These are phyloP conservation scores for Colletotrichum lentis DNA, from an alignment of 2,329 filamentous ascomycete species.

Conservation along the genomic window DNA sequence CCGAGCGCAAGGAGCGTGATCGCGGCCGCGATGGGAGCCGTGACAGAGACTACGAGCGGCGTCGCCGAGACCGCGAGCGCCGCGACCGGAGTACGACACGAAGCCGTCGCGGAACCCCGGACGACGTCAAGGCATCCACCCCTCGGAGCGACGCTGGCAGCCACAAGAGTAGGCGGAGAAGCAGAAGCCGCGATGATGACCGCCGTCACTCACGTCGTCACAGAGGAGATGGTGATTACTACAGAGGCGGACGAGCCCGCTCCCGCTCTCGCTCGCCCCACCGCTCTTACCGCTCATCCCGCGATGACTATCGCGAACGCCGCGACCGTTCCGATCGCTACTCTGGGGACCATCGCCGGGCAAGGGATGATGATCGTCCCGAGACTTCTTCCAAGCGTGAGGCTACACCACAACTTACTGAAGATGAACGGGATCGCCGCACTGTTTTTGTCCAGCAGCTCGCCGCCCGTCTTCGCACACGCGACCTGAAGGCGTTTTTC, in stretches of 20 bases:
- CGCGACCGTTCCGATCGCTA: slow-evolving; percentile 54
- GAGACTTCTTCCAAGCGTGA: slow-evolving; percentile 53
- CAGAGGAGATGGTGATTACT: slow-evolving; percentile 75
- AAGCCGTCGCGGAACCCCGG: slow-evolving; percentile 58
- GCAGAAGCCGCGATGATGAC: slow-evolving; percentile 79
- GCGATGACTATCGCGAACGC: slow-evolving; percentile 65
- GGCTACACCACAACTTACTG: slow-evolving; percentile 77
- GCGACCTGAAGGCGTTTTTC: slow-evolving; percentile 93
- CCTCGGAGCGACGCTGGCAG: slow-evolving; percentile 80
- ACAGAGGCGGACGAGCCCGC: slow-evolving; percentile 59
- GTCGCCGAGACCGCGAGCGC: slow-evolving; percentile 58
- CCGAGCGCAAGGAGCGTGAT: slow-evolving; percentile 58
- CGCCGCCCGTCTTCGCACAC: slow-evolving; percentile 88
- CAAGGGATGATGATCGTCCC: slow-evolving; percentile 59
- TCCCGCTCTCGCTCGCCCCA: slow-evolving; percentile 76
- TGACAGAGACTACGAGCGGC: slow-evolving; percentile 59
- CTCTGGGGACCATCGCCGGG: slow-evolving; percentile 58
- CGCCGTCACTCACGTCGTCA: slow-evolving; percentile 77
- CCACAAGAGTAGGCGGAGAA: slow-evolving; percentile 82
- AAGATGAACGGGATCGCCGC: slow-evolving; percentile 94
- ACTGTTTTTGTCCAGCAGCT: slow-evolving; percentile 99
- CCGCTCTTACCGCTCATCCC: slow-evolving; percentile 62
- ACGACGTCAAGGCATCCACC: slow-evolving; percentile 69
- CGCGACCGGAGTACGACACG: slow-evolving; percentile 65
- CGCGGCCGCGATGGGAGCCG: slow-evolving; percentile 58